Evolutionary conservation across 2,329 filamentous ascomycete species (phyloP), one percentile per base, ranked within the genome.

Genomic region (Tolypocladium inflatum): DNA sequence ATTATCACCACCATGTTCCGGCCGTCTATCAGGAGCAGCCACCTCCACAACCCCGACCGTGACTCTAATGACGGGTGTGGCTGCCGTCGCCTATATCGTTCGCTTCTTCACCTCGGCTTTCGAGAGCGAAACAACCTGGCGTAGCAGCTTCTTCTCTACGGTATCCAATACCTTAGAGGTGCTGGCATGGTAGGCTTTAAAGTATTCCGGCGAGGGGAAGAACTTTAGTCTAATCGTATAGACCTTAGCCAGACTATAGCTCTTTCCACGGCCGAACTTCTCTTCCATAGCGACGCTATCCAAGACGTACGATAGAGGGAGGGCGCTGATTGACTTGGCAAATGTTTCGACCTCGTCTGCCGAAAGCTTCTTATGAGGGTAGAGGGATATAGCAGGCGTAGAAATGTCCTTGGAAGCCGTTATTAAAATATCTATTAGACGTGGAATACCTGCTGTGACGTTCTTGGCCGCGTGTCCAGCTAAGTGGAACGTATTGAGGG

Each of bases 401-500:
- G 91, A 89, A 62, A 97, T 96, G 53, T 88, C 83, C 55, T 86
- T 83, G 69, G 89, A 94, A 33, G 94, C 94, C 55, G 94, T 97
- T 94, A 99, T 99, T 63, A 99, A 83, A 66, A 99, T 97, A 81
- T 99, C 94, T 76, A 94, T 84, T 23, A 99, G 81, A 76, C 94
- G 91, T 59, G 94, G 94, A 69, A 99, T 97, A 90, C 94, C 94
- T 23, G 97, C 83, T 1, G 94, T 99, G 69, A 99, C 94, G 82
- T 99, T 99, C 80, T 97, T 97, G 37, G 94, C 88, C 23, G 94
- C 91, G 79, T 97, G 93, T 69, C 94, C 94, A 73, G 94, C 94
- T 83, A 99, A 90, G 82, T 99, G 94, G 84, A 99, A 99, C 37
- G 94, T 99, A 76, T 99, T 99, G 57, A 99, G 78, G 8, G 94